Conservation (phyloP, 371 early-diverging fungal species). For the Antonospora locustae region DNA sequence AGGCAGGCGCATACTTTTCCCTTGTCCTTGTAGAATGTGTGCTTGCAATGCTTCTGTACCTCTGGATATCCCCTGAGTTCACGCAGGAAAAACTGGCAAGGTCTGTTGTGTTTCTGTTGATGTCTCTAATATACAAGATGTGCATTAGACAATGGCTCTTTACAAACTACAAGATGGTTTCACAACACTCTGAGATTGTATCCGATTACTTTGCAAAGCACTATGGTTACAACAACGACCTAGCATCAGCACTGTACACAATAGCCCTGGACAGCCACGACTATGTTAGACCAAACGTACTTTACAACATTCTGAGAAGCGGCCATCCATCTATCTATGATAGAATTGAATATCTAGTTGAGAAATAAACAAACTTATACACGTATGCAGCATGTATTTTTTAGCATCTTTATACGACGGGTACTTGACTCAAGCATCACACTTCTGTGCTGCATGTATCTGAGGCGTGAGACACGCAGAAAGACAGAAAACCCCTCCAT, state of each 20-base stretch:
- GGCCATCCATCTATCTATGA: constrained; percentile 50
- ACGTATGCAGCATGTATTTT: no score
- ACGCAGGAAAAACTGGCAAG: constrained; percentile 25
- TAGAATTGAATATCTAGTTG: constrained; percentile 50
- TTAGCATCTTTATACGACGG: background rate
- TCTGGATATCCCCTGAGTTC: constrained; percentile 26
- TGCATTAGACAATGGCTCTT: constrained; percentile 41
- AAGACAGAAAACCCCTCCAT: background rate
- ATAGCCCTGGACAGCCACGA: constrained; percentile 36
- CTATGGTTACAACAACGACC: constrained; percentile 34
- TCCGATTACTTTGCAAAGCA: constrained; percentile 53
- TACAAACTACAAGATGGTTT: constrained; percentile 46
- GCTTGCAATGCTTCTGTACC: constrained; percentile 31
- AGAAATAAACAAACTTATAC: constrained; percentile 10
- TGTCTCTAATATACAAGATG: constrained; percentile 42
- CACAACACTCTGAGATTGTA: constrained; percentile 51
- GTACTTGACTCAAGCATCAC: background rate
- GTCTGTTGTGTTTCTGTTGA: constrained; percentile 40
- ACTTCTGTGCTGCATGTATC: no score
- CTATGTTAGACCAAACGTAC: constrained; percentile 37
- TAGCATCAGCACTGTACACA: constrained; percentile 45
- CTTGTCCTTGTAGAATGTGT: constrained; percentile 38
- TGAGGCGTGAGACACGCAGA: no score
- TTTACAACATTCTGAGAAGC: constrained; percentile 49
- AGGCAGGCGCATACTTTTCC: constrained; percentile 37